phyloP scores from a whole-genome alignment of 352 stramenopile genomes.

The Vaucheria bursata region DNA sequence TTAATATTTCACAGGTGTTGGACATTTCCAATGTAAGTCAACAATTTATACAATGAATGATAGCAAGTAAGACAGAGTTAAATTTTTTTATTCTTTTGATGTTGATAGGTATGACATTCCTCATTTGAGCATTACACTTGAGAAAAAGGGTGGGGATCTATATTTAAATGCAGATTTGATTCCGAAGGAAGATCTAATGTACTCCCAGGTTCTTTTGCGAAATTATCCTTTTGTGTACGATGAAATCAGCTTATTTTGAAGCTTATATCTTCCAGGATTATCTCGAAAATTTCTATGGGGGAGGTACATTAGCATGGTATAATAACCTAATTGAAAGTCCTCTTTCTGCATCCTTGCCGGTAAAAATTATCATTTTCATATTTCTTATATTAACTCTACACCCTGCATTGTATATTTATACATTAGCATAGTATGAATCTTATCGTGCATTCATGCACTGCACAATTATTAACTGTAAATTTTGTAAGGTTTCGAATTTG shows the following conservation, averaged over 20 bases:
- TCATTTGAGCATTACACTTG: neutral
- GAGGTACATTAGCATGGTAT: slow-evolving; percentile 15
- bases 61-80: too few species aligned
- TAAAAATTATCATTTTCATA: neutral
- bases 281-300: slow-evolving; percentile 23
- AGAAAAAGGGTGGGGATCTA: neutral
- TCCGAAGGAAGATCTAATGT: slow-evolving; percentile 45
- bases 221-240: neutral
- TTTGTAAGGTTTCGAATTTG: too few species aligned
- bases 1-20: too few species aligned
- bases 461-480: too few species aligned
- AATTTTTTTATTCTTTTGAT: too few species aligned
- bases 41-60: too few species aligned
- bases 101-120: slow-evolving; percentile 8
- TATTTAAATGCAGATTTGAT: slow-evolving; percentile 33
- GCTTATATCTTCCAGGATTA: slow-evolving; percentile 13
- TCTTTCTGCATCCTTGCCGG: slow-evolving; percentile 11
- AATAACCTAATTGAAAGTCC: slow-evolving; percentile 6
- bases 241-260: neutral
- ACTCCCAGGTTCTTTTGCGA: slow-evolving; percentile 6
- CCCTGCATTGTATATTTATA: too few species aligned
- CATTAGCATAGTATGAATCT: too few species aligned
- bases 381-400: too few species aligned
- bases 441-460: too few species aligned
- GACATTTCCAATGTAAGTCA: slow-evolving; percentile 11